Conservation (phyloP, 192 early-diverging fungal genomes). For the Mortierella hygrophila region DNA sequence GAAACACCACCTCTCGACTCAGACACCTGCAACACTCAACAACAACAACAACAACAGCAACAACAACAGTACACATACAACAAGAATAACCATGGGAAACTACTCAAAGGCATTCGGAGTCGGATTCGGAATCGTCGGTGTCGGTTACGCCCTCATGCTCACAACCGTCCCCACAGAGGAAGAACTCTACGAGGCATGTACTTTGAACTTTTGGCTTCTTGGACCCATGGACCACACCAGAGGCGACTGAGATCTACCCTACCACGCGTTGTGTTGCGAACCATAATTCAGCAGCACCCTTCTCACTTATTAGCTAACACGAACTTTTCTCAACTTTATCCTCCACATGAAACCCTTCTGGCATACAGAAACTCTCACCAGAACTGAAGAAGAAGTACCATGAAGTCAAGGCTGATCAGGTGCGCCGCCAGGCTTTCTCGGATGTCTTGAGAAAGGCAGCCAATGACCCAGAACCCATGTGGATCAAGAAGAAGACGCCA, state of each 20-base stretch:
- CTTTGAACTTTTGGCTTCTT: not conserved
- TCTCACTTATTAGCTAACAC: not conserved
- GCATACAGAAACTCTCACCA: constrained; percentile 41
- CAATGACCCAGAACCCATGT: constrained; percentile 53
- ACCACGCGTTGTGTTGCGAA: not conserved
- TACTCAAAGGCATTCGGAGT: constrained; percentile 59
- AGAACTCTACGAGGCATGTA: constrained; percentile 48
- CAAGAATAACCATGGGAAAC: constrained; percentile 53
- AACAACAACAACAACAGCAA: not conserved
- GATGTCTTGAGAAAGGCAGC: constrained; percentile 46
- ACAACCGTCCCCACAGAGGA: constrained; percentile 66
- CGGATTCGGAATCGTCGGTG: constrained; percentile 59
- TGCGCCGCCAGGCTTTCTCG: constrained; percentile 38
- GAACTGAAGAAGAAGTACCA: constrained; percentile 54
- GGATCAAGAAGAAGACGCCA: constrained; percentile 54
- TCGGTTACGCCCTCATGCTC: constrained; percentile 62
- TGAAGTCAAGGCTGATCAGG: constrained; percentile 46
- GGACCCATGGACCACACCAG: too few relatives aligned
- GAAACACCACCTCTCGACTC: not conserved
- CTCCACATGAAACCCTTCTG: not conserved
- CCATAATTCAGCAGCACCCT: not conserved
- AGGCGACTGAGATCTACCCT: not conserved
- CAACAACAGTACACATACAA: not conserved
- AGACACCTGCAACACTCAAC: not conserved
- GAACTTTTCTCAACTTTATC: not conserved